phyloP scores from a whole-genome alignment of 257 asterid genomes.

The Eucommia ulmoides region DNA sequence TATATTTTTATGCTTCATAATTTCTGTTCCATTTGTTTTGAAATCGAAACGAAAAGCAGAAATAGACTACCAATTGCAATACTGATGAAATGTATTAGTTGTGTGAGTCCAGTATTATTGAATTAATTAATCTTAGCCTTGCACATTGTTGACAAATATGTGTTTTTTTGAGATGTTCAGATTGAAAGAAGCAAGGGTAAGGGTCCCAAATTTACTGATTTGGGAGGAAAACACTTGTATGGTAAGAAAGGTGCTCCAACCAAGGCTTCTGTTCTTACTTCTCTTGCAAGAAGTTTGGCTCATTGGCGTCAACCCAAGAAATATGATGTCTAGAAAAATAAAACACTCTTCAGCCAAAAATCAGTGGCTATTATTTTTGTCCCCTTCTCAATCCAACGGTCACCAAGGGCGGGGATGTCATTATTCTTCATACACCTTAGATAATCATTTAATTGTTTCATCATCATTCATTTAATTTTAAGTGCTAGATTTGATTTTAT shows the following conservation, averaged over 20 bases:
- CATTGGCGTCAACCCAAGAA: slow-evolving; percentile 76
- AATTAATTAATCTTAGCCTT: not conserved
- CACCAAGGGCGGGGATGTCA: no score
- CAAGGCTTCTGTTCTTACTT: slow-evolving; percentile 42
- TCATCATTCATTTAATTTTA: no score
- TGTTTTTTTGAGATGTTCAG: slow-evolving; percentile 23
- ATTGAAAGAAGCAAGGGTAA: slow-evolving; percentile 81
- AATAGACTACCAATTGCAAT: no score
- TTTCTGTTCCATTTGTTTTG: not conserved
- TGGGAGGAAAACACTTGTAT: slow-evolving; percentile 87
- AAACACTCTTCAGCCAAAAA: slow-evolving; percentile 14
- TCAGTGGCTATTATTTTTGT: slow-evolving; percentile 7
- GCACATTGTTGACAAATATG: not conserved
- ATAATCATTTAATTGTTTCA: no score
- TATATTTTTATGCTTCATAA: not conserved
- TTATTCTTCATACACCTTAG: no score
- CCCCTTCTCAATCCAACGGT: slow-evolving; percentile 2
- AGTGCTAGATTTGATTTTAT: no score
- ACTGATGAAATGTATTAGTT: not conserved
- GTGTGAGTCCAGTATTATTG: slow-evolving; percentile 4
- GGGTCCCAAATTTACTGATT: slow-evolving; percentile 88
- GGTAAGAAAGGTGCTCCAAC: slow-evolving; percentile 59
- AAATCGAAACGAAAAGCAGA: not conserved
- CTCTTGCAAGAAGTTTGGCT: slow-evolving; percentile 50
- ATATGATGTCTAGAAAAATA: slow-evolving; percentile 38